phyloP scores from a whole-genome alignment of 495 filamentous ascomycete genomes.

The Talaromyces proteolyticus region DNA sequence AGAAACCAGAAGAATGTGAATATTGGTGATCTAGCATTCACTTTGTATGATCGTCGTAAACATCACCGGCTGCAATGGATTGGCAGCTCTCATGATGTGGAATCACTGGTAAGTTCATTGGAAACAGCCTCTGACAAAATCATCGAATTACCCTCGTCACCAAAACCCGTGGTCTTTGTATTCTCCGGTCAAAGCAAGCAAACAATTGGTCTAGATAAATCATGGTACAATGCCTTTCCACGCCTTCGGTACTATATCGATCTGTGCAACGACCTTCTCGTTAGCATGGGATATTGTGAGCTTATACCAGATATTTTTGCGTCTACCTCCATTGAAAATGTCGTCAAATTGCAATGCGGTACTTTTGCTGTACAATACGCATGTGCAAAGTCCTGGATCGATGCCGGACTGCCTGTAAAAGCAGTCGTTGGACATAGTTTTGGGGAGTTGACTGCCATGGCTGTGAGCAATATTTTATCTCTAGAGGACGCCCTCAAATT shows the following conservation, averaged over 20 bases:
- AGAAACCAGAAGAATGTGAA: neutral
- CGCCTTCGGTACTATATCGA: conserved; percentile 25
- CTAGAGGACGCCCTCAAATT: conserved; percentile 24
- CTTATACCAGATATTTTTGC: conserved; percentile 48
- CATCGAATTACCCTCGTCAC: neutral
- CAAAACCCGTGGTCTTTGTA: neutral
- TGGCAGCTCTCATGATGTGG: neutral
- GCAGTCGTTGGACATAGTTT: conserved; percentile 40
- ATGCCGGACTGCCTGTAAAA: conserved; percentile 20
- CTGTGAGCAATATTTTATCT: conserved; percentile 18
- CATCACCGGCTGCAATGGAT: neutral
- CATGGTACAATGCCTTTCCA: neutral
- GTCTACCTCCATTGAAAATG: conserved; percentile 21
- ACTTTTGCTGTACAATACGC: conserved; percentile 36
- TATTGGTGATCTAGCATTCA: neutral
- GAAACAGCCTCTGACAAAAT: neutral
- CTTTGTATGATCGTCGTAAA: neutral
- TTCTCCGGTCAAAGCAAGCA: neutral
- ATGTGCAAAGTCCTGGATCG: conserved; percentile 30
- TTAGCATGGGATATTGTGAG: conserved; percentile 17
- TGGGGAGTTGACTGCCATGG: conserved; percentile 27
- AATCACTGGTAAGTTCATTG: neutral
- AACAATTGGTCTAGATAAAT: neutral
- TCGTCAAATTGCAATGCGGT: conserved; percentile 33
- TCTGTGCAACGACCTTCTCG: conserved; percentile 18